Percentiles rank a stretch among this genome's conserved stretches.
These are phyloP conservation scores for Rhypophila decipiens DNA, from an alignment of 495 filamentous ascomycete species.

Conservation along the genomic window DNA sequence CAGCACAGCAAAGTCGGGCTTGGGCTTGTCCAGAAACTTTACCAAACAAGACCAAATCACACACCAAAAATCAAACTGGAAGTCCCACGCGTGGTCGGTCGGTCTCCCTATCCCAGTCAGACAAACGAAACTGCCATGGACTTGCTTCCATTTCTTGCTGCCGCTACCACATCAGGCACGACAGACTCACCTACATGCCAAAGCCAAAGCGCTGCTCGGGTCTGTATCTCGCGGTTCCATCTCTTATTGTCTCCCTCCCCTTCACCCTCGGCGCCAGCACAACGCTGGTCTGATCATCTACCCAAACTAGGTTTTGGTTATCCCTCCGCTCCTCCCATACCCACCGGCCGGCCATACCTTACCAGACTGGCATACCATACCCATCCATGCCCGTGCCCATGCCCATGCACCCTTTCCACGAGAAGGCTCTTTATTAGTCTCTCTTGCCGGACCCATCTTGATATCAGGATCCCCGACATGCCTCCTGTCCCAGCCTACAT, in stretches of 20 bases:
- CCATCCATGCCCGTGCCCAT: no score
- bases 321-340: conserved; percentile 6
- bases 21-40: no score
- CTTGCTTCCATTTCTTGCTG: conserved; percentile 21
- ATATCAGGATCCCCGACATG: background rate
- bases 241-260: conserved; percentile 17
- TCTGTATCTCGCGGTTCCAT: conserved; percentile 1
- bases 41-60: background rate
- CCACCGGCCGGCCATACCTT: conserved; percentile 9
- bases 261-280: conserved; percentile 13
- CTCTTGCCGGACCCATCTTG: background rate
- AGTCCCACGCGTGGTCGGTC: conserved; percentile 5
- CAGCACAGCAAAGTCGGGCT: no score
- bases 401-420: no score
- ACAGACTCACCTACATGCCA: conserved; percentile 20
- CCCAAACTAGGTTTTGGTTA: conserved; percentile 22
- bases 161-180: conserved; percentile 12
- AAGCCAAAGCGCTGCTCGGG: conserved; percentile 28
- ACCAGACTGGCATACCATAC: no score
- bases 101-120: conserved; percentile 29
- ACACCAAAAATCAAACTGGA: no score
- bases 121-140: conserved; percentile 24
- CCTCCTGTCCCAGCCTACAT: background rate
- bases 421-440: conserved; percentile 2
- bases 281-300: conserved; percentile 18